Evolutionary conservation across 2,329 filamentous ascomycete genomes (phyloP), one percentile per base, ranked within the genome.

Genomic region (Verticillium isaacii): DNA sequence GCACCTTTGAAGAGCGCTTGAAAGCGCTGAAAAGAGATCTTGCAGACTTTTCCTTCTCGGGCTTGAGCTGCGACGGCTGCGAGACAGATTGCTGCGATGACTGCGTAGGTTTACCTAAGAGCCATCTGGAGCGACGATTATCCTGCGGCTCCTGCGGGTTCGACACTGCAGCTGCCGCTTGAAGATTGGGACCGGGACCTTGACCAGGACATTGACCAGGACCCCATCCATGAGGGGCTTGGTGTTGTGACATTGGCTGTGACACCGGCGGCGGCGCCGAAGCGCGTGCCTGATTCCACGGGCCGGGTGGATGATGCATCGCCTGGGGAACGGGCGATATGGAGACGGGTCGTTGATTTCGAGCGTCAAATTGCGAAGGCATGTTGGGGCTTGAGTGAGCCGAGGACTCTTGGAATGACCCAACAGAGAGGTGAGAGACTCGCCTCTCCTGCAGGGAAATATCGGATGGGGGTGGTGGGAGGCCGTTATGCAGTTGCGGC

Each of bases 21-120:
- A 72, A 70, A 2, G 67, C 69, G 14, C 64, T 63, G 39, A 70
- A 62, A 7, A 72, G 58, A 7, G 67, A 66, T 54, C 69, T 68
- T 36, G 65, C 59, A 7, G 66, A 60, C 57, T 69, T 70, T 17
- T 67, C 62, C 57, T 69, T 69, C 15, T 66, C 32, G 19, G 32
- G 64, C 5, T 61, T 54, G 25, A 63, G 61, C 23, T 66, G 61
- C 17, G 66, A 57, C 34, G 29, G 29, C 5, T 66, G 17, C 58
- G 19, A 14, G 9, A 56, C 39, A 32, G 45, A 23, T n/a, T 54
- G 58, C 32, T 59, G 58, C 32, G 37, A 19, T 14, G 29, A 29
- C 29, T 29, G 29, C 29, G 29, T 29, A 6, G n/a, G n/a, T 19
- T 59, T 45, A 60, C 39, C 54, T n/a, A 32, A 19, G 25, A 56